Evolutionary conservation across 352 stramenopile species (phyloP), one percentile per base, ranked within the genome.

Genomic region (Phytophthora sojae): DNA sequence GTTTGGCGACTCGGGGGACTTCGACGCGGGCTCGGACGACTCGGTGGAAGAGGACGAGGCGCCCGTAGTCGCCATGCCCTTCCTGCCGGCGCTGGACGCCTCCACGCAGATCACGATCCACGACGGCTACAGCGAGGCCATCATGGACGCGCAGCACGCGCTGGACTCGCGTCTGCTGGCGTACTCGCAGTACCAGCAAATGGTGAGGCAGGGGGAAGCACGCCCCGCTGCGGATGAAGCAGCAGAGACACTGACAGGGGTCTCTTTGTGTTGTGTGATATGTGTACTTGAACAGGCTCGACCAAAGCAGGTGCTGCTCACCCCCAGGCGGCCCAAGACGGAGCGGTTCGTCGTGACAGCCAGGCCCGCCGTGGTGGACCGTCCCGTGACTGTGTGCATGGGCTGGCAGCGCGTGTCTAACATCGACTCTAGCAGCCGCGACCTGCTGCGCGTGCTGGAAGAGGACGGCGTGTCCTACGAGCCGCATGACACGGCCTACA

Each of bases 81-180:
- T 91, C 67, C 72, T 94, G 15, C 88, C 88, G 6, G 84, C 83
- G 60, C 75, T 96, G 21, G 87, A 94, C 56, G 86, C 87, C 45
- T 96, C 89, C n/a, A 95, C 86, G 14, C 76, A 96, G 79, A 95
- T 96, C 72, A 95, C 83, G 52, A 90, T 92, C 65, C 77, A 88
- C 51, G 89, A 95, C 25, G 89, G 88, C 54, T 96, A 93, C 58
- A 86, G 78, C 45, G 89, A 94, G 35, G 88, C 88, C 17, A 88
- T 95, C 29, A 82, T 86, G 53, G 84, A 87, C 44, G 87, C 82
- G 30, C 89, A 96, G 61, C 81, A 85, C 50, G 80, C 83, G 29
- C 75, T 95, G 44, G 89, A 95, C 69, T 92, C 88, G 49, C 88
- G 88, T 37, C 75, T 95, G 29, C 54, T 95, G 47, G 87, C 88